A percentile compares a stretch with the other conserved stretches of the same genome.
phyloP scores from a whole-genome alignment of 257 asterid genomes.

The Apocynum venetum region DNA sequence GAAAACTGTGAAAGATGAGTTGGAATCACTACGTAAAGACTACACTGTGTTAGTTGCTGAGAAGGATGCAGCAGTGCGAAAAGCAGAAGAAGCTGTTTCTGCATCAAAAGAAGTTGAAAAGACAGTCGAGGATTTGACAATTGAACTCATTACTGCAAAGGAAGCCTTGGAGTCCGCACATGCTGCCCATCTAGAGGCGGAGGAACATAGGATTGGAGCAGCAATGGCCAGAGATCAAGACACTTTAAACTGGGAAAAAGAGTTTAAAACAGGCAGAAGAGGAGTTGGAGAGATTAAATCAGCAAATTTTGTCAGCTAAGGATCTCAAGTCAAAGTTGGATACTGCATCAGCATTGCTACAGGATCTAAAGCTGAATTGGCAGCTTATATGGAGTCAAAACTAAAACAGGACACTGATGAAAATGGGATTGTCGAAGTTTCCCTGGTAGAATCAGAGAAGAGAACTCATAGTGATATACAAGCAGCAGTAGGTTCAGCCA shows the following conservation, averaged over 20 bases:
- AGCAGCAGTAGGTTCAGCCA: slow-evolving; percentile 47
- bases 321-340: slow-evolving; percentile 65
- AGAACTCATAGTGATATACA: slow-evolving; percentile 51
- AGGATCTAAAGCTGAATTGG: slow-evolving; percentile 64
- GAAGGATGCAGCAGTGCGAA: slow-evolving; percentile 52
- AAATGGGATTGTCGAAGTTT: slow-evolving; percentile 29
- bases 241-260: slow-evolving; percentile 68
- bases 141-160: slow-evolving; percentile 72
- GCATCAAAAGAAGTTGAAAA: slow-evolving; percentile 70
- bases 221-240: slow-evolving; percentile 85
- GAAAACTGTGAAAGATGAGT: slow-evolving; percentile 45
- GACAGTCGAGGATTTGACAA: slow-evolving; percentile 76
- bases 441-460: slow-evolving; percentile 37
- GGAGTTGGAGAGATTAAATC: slow-evolving; percentile 54
- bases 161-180: slow-evolving; percentile 84
- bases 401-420: slow-evolving; percentile 31
- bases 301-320: slow-evolving; percentile 45
- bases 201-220: slow-evolving; percentile 79
- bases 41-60: slow-evolving; percentile 47
- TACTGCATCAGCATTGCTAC: slow-evolving; percentile 49
- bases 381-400: slow-evolving; percentile 71
- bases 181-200: slow-evolving; percentile 87
- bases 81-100: slow-evolving; percentile 62
- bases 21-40: slow-evolving; percentile 60
- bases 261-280: slow-evolving; percentile 58